Base-by-base conservation (phyloP, 1,139 yeast species). In the Yamadazyma spencermartinsiae region DNA sequence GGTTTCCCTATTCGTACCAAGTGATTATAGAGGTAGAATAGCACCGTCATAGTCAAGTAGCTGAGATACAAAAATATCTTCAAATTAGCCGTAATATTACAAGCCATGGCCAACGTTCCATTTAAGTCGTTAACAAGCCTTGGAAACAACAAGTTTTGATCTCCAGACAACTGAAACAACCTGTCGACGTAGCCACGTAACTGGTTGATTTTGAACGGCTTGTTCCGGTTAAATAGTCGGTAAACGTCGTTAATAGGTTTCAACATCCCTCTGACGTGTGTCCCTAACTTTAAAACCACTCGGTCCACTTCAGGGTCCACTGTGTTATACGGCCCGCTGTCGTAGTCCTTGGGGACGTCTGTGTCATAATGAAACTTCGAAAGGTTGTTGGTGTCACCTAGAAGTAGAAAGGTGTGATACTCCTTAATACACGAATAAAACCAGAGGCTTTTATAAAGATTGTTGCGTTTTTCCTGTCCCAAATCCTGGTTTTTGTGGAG, bases 401-500 rank as follows among this genome's bases (percentile, higher is more conserved):
- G 8, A 3, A 20, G 6, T 4, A 37, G 14, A 7, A 17, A 4
- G 6, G 37, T 26, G 11, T 34, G 16, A 15, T 17, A 28, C 14
- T 35, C 36, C 2, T 31, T 4, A 7, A 40, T 12, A 24, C 38
- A 28, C 6, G 30, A 15, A 12, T 20, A 19, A 14, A 30, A 37
- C 43, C 43, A 40, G 4, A 40, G 7, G n/a, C 19, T 15, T 30
- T 19, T 35, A n/a, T 20, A 15, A 10, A 38, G 32, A 13, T 26
- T 38, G 11, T 29, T 29, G 4, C 13, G 19, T 26, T 25, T 4
- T 11, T 6, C 14, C 28, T 13, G 15, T n/a, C 10, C 7, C 16
- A 15, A 8, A 9, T 4, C 16, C n/a, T 71, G 70, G 15, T 69
- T 72, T 34, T 74, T 52, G 45, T 74, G 65, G 27, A 75, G 48